phyloP scores from a whole-genome alignment of 192 early-diverging fungal species.

The Coemansia guatemalensis region DNA sequence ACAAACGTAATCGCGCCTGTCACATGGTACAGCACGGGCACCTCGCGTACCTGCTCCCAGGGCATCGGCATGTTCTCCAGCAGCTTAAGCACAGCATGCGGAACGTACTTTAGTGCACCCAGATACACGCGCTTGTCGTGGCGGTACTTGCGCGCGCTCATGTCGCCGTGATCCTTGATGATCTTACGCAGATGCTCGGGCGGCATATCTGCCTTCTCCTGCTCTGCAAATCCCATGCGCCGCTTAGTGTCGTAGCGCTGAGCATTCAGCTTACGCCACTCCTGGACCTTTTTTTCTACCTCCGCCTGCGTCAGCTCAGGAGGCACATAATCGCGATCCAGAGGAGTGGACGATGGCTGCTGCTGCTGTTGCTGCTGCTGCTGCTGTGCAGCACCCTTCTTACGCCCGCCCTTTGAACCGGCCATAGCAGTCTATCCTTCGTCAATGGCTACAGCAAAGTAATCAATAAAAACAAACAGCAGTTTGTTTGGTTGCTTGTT shows the following conservation, averaged over 20 bases:
- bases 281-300: constrained; percentile 67
- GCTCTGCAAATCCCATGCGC: constrained; percentile 92
- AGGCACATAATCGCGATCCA: constrained; percentile 45
- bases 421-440: no score
- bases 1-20: constrained; percentile 99
- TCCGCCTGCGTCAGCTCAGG: constrained; percentile 19
- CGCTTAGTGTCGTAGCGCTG: constrained; percentile 93
- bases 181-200: constrained; percentile 98
- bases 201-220: constrained; percentile 96
- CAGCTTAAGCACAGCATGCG: constrained; percentile 96
- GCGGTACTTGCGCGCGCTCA: constrained; percentile 94
- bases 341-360: constrained; percentile 7
- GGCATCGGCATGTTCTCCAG: constrained; percentile 99
- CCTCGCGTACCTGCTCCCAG: constrained; percentile 98
- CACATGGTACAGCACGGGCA: constrained; percentile 95
- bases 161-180: constrained; percentile 99
- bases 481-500: no score
- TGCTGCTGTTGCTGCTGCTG: constrained; percentile 11
- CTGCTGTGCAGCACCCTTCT: background rate
- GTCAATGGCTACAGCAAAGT: no score
- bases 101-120: constrained; percentile 97
- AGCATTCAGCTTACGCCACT: constrained; percentile 89
- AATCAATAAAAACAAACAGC: no score
- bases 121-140: constrained; percentile 98
- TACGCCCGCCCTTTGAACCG: no score